Evolutionary conservation across 345 rosid species (phyloP).

Genomic region (Euphorbia lathyris): DNA sequence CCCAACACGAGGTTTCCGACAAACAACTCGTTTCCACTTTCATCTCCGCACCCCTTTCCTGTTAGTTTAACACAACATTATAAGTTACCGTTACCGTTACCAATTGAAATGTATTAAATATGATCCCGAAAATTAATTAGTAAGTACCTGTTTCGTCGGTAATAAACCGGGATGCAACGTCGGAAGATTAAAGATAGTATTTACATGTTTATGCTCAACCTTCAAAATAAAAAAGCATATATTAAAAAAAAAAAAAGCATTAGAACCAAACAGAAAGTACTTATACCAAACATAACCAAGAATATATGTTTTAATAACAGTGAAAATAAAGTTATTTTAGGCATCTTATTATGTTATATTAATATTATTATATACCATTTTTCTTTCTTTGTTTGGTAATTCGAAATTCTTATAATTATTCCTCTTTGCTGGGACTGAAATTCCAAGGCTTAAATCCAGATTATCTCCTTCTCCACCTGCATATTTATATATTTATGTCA

Average conservation of each 20-base stretch:
- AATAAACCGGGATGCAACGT: constrained; percentile 24
- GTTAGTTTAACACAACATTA: not conserved
- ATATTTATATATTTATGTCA: too few species aligned
- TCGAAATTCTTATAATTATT: not conserved
- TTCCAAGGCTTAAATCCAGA: constrained; percentile 42
- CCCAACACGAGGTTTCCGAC: constrained; percentile 26
- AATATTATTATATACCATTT: not conserved
- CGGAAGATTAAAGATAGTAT: constrained; percentile 22
- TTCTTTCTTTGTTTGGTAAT: constrained; percentile 8
- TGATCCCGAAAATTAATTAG: not conserved
- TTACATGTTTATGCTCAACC: constrained; percentile 26
- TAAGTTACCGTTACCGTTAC: too few species aligned
- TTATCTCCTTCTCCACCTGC: constrained; percentile 46
- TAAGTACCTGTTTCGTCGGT: constrained; percentile 36
- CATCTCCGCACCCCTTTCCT: constrained; percentile 11
- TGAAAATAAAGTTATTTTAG: not conserved
- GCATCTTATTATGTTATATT: too few species aligned
- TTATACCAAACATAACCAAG: not conserved
- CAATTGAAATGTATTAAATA: too few species aligned
- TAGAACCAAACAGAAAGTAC: not conserved
- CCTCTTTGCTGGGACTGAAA: constrained; percentile 28
- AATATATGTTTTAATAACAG: not conserved
- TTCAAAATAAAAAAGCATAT: constrained; percentile 20
- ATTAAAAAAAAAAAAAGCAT: not conserved
- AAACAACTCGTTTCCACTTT: not conserved